Base-by-base conservation (phyloP, 305 asterid species). In the Fraxinus sp. region DNA sequence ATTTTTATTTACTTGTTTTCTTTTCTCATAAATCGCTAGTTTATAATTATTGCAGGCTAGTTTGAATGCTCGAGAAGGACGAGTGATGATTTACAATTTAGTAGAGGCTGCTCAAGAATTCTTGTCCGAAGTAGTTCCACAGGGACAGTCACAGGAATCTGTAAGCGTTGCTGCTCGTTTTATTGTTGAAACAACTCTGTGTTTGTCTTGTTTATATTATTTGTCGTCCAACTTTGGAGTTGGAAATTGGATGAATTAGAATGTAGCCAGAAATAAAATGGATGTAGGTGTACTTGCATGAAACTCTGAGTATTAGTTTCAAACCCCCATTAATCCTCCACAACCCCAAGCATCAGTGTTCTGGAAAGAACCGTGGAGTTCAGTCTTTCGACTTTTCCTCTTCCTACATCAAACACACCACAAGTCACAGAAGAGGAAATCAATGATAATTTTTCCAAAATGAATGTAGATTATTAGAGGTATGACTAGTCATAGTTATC, bases 41-140 rank as follows among this genome's bases (percentile, higher is more conserved):
- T 73, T 78, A 66, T 71, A 84, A 83, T 62, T 68, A 24, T 82
- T 83, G 72, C 91, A 96, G 99, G 99, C 99, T 83, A 91, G 90
- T 90, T 90, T 92, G 82, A 93, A 95, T 88, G 92, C 99, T 79
- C 94, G 98, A 88, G 99, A 95, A 92, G 98, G 99, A 68, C 98
- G 99, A 13, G 99, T 95, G 80, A 96, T 96, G 99, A 92, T 96
- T 85, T 95, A 93, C 93, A 95, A 88, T 91, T 90, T 96, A 89
- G 99, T 96, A 82, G 99, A 96, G 91, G 98, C 97, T 90, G 99
- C 99, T 71, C 99, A 96, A 87, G 99, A 96, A 87, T 96, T 92
- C 89, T 88, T 96, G 89, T 96, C 99, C 76, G 99, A 95, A 92
- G 87, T 96, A 82, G 85, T 91, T 87, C 96, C 98, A 36, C 93